Evolutionary conservation across 129 eudicot species (phyloP), one percentile per base, ranked within the genome.

Genomic region (Escallonia herrerae): DNA sequence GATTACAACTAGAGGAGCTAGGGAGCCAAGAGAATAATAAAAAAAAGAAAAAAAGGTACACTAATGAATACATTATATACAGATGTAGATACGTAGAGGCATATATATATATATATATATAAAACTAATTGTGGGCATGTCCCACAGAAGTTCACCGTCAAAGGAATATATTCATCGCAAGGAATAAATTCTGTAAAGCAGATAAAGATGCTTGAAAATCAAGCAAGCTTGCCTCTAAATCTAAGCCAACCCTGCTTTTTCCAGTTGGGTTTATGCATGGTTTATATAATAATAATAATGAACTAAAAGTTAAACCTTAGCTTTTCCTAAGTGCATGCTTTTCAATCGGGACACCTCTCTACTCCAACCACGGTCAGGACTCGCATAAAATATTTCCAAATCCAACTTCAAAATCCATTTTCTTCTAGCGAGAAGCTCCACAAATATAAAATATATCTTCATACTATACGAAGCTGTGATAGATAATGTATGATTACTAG

Each of bases 141-240:
- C 75, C 69, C 76, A 68, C 72, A 49, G 13, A 51, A 48, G 64
- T 63, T 67, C 72, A 50, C 58, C 72, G 11, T 39, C 15, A 57
- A 45, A 40, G 40, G 95, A 80, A 86, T 86, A 80, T 86, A 86
- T 86, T 86, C 90, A 83, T 62, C 62, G 46, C 41, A 74, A 57
- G 73, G 95, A 81, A 87, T 81, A 78, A 75, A 81, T 83, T 87
- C 83, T 53, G 53, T 61, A 87, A 77, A 80, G 90, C 71, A 60
- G 48, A 72, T 43, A 74, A 74, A 69, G 90, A 87, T 83, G 95
- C 95, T 87, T 87, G 81, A 81, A 78, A 70, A 78, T 71, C 82
- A 87, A 87, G 95, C 90, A 75, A 87, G 51, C 87, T 74, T 61
- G 65, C 77, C 71, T 40, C 72, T 57, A 79, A 64, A 65, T 68